Base-by-base conservation (phyloP, 257 asterid genomes). In the Primulina tabacum region DNA sequence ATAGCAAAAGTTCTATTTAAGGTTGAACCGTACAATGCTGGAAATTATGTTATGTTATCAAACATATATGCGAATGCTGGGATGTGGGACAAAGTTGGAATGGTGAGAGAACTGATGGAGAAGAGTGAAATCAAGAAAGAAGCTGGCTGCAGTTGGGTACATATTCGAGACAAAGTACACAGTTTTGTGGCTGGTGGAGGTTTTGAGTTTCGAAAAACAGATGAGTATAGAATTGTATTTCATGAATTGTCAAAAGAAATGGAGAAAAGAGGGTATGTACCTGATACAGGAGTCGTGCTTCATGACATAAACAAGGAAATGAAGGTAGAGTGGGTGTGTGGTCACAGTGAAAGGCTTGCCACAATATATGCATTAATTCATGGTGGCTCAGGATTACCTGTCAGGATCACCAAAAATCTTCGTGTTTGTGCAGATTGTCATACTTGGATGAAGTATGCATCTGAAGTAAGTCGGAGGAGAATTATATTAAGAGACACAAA, bases 341-440 rank as follows among this genome's bases (percentile, higher is more conserved):
- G 84, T 20, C 87, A 86, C 50, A 81, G 89, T 35, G 89, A 83
- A 66, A 81, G 81, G 64, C 73, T 83, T 6, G 89, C 86, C 11
- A 72, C 80, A 7, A 64, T 83, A 21, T 86, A 74, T 70, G 82
- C 84, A 11, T 67, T 83, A 21, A 76, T 80, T 62, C 76, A 78
- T 33, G 59, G 64, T 10, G 82, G 83, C 37, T 62, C 69, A 4
- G 80, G 87, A 16, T 62, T 80, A 71, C 85, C 88, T 7, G 79
- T 86, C 60, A 75, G 92, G 55, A 80, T 86, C 72, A 75, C 81
- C 1, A 86, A 84, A 70, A 86, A 84, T 73, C 78, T 82, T 64
- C 86, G 82, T 59, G 82, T 86, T 68, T 86, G 87, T 77, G 78
- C 72, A 12, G 79, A 74, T 62, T 78, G 79, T 47, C 82, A 56